A percentile compares a stretch with the other conserved stretches of the same genome.
phyloP scores from a whole-genome alignment of 2,329 filamentous ascomycete species.

The Paracoccidioides lutzii region DNA sequence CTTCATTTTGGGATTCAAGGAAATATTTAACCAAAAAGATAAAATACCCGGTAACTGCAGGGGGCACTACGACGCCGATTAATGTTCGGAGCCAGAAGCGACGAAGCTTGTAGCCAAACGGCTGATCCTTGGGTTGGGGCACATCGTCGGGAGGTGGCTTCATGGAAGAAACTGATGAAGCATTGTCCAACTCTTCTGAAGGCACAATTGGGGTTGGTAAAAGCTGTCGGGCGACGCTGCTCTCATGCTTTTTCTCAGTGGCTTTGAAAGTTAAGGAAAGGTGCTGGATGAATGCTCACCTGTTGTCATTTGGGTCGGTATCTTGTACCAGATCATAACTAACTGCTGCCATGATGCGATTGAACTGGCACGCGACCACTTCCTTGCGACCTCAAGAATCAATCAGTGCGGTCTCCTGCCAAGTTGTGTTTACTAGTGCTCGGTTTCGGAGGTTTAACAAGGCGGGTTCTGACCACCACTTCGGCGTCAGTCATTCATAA shows the following conservation, averaged over 20 bases:
- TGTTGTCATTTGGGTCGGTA: too few relatives aligned
- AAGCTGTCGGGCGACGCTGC: not conserved
- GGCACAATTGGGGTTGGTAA: not conserved
- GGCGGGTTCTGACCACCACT: too few relatives aligned
- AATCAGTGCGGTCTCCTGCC: too few relatives aligned
- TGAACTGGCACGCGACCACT: too few relatives aligned
- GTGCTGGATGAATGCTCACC: too few relatives aligned
- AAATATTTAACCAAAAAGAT: not conserved
- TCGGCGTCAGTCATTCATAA: too few relatives aligned
- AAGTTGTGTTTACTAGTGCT: too few relatives aligned
- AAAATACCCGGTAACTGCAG: not conserved
- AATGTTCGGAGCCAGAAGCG: not conserved
- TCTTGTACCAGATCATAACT: too few relatives aligned
- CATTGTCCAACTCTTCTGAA: not conserved
- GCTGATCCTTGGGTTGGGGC: not conserved
- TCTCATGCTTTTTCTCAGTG: not conserved
- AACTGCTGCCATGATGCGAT: too few relatives aligned
- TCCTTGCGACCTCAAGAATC: too few relatives aligned
- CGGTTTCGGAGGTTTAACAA: too few relatives aligned
- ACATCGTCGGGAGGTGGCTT: not conserved
- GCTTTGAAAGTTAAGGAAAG: not conserved
- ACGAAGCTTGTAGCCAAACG: conserved; percentile 1
- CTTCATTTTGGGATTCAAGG: not conserved
- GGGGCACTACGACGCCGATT: not conserved
- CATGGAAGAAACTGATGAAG: not conserved